These are phyloP conservation scores for Eucalyptus shirleyi DNA, from an alignment of 345 rosid genomes.

Conservation along the genomic window DNA sequence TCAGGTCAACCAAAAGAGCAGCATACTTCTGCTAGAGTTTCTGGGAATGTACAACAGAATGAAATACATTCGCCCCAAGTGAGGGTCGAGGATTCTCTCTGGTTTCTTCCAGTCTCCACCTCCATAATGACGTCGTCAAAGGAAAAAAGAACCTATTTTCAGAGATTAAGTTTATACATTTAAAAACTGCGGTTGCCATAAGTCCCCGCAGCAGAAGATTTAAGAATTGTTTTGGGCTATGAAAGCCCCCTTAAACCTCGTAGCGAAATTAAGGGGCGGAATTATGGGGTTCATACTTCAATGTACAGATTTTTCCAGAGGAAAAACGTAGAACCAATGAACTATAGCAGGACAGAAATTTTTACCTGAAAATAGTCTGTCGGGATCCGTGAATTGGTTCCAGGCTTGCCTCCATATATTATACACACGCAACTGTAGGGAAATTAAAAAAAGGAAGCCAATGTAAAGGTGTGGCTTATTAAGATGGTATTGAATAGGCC, in stretches of 20 bases:
- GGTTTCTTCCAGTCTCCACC: conserved; percentile 81
- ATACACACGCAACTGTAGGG: not conserved
- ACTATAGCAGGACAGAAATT: not conserved
- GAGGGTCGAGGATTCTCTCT: conserved; percentile 80
- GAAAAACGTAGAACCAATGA: not conserved
- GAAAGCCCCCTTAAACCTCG: not conserved
- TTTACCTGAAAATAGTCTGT: not conserved
- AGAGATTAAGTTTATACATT: not conserved
- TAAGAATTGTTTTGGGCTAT: not conserved
- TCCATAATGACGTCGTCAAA: conserved; percentile 62
- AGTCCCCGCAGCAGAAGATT: not conserved
- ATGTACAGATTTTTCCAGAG: not conserved
- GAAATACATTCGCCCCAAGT: conserved; percentile 97
- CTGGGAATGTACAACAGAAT: conserved; percentile 92
- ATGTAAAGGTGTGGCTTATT: not conserved
- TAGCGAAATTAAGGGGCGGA: not conserved
- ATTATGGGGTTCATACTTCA: not conserved
- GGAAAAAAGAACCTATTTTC: conserved; percentile 35
- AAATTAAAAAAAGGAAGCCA: not conserved
- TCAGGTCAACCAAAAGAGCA: conserved; percentile 75
- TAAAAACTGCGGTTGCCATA: not conserved
- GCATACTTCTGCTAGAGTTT: conserved; percentile 73
- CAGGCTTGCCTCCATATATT: not conserved
- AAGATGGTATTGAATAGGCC: not conserved
- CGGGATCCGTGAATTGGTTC: not conserved